phyloP scores from a whole-genome alignment of 164 flowering plant species.

The Macadamia integrifolia region DNA sequence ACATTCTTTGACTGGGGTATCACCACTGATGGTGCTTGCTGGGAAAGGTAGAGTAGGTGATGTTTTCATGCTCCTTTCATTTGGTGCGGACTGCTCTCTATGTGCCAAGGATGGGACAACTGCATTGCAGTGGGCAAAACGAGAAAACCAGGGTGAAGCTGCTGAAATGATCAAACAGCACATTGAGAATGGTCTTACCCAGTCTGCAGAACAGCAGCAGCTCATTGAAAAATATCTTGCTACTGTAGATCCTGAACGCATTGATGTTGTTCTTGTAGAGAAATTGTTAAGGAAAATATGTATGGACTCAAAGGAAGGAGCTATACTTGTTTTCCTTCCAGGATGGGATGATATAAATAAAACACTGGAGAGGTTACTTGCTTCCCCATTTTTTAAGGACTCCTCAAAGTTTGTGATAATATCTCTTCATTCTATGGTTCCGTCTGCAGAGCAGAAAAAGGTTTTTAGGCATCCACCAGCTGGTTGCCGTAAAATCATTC shows the following conservation, averaged over 20 bases:
- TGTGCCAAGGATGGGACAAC: constrained; percentile 59
- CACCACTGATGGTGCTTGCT: constrained; percentile 91
- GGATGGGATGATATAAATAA: constrained; percentile 96
- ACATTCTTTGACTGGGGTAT: constrained; percentile 67
- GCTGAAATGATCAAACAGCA: constrained; percentile 53
- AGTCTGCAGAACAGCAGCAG: constrained; percentile 35
- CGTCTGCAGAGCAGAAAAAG: constrained; percentile 81
- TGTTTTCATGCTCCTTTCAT: constrained; percentile 84
- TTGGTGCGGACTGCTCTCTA: constrained; percentile 67
- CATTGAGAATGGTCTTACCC: constrained; percentile 24
- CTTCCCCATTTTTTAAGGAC: constrained; percentile 55
- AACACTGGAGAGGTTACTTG: constrained; percentile 44
- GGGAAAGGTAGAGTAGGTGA: constrained; percentile 76
- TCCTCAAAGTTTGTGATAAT: constrained; percentile 58
- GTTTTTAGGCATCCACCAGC: constrained; percentile 63
- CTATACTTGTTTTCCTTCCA: constrained; percentile 88
- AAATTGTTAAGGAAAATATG: constrained; percentile 70
- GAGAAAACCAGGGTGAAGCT: constrained; percentile 50
- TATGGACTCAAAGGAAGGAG: constrained; percentile 78
- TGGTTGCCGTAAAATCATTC: constrained; percentile 89
- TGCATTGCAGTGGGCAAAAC: constrained; percentile 74
- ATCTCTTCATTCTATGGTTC: constrained; percentile 90
- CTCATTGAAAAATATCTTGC: constrained; percentile 67
- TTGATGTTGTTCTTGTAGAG: constrained; percentile 73
- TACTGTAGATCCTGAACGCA: constrained; percentile 45